phyloP scores from a whole-genome alignment of 2,329 filamentous ascomycete genomes.

The Talaromyces albobiverticillius region DNA sequence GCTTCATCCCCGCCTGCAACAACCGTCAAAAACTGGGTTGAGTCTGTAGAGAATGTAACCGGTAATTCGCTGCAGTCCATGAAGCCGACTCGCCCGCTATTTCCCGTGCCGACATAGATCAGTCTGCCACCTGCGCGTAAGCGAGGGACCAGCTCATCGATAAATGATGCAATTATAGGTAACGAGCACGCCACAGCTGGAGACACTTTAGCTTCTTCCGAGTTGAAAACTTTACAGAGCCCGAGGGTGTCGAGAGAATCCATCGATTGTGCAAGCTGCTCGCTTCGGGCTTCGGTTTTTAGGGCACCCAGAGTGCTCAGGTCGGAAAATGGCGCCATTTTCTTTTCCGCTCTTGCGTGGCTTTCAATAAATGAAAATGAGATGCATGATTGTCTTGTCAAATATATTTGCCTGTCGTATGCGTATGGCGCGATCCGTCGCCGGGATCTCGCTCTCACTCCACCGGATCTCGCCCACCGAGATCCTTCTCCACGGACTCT shows the following conservation, averaged over 20 bases:
- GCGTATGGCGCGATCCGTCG: too few species aligned
- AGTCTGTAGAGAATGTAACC: neutral
- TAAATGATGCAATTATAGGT: neutral
- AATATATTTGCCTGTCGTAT: too few species aligned
- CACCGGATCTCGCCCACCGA: too few species aligned
- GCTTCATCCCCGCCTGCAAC: neutral
- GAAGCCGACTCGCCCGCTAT: neutral
- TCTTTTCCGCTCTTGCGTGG: neutral
- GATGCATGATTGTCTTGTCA: too few species aligned
- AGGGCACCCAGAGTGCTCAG: neutral
- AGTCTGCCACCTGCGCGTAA: neutral
- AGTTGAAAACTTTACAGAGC: neutral
- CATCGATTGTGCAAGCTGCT: neutral
- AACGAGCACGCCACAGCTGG: neutral
- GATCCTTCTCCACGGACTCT: too few species aligned
- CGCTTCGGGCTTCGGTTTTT: neutral
- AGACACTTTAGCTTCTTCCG: neutral
- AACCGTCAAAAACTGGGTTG: neutral
- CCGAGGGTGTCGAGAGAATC: conserved; percentile 1
- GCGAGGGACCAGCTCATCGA: neutral
- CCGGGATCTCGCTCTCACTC: too few species aligned
- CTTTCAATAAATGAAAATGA: neutral
- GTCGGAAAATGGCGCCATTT: neutral
- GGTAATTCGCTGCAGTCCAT: conserved; percentile 2
- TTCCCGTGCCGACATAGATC: conserved; percentile 2